A percentile compares a stretch with the other conserved stretches of the same genome.
These are phyloP conservation scores for Podospora pseudocomata DNA, from an alignment of 495 filamentous ascomycete species.

Conservation along the genomic window DNA sequence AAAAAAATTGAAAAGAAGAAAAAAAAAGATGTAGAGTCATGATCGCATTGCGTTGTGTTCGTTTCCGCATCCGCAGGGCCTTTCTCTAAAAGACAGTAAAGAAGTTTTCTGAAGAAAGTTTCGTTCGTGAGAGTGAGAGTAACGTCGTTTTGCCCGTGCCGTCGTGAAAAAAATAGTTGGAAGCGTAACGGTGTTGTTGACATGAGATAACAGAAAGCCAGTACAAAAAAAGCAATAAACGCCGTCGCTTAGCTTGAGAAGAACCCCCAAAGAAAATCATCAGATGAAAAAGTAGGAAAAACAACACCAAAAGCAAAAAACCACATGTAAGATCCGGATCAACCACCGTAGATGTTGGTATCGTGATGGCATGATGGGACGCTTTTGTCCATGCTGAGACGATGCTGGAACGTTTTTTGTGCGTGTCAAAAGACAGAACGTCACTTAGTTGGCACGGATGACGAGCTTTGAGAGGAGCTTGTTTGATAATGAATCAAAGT, in stretches of 20 bases:
- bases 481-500: constrained; percentile 91
- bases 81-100: neutral
- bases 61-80: neutral
- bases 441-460: constrained; percentile 78
- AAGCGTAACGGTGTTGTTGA: neutral
- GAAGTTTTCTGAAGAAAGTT: neutral
- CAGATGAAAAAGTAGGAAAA: constrained; percentile 17
- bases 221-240: constrained; percentile 2
- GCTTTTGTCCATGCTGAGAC: neutral
- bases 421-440: constrained; percentile 5
- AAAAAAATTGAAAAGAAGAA: neutral
- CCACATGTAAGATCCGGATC: neutral
- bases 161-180: neutral
- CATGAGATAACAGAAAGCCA: neutral
- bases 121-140: neutral
- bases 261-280: neutral
- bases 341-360: neutral
- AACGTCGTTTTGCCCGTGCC: neutral
- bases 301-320: constrained; percentile 28
- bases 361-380: neutral
- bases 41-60: neutral
- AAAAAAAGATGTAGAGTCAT: neutral
- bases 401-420: neutral
- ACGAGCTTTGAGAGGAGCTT: constrained; percentile 92
- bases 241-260: constrained; percentile 25